phyloP scores from a whole-genome alignment of 2,329 filamentous ascomycete genomes.

The Aspergillus tamarii region DNA sequence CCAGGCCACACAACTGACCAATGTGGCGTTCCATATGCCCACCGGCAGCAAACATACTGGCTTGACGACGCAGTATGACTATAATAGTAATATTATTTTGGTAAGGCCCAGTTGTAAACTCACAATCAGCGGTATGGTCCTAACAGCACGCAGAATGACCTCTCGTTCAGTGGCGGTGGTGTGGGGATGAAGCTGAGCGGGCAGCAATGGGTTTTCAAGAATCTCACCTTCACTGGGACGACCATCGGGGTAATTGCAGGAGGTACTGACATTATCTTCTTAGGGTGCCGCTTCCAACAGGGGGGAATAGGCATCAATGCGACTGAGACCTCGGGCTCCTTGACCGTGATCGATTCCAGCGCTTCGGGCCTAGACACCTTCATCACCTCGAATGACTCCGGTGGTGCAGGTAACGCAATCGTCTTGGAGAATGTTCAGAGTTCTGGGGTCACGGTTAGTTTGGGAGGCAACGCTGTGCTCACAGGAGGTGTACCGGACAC shows the following conservation, averaged over 20 bases:
- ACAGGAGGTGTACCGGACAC: constrained; percentile 27
- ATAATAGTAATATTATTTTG: constrained; percentile 31
- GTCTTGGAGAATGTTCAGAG: constrained; percentile 35
- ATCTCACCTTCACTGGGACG: constrained; percentile 63
- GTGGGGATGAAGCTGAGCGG: constrained; percentile 36
- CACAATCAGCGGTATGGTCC: background rate
- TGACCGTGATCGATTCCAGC: constrained; percentile 27
- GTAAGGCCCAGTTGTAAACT: constrained; percentile 25
- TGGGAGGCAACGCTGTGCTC: constrained; percentile 27
- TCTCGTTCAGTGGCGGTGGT: constrained; percentile 32
- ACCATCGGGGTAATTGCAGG: constrained; percentile 54
- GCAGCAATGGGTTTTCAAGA: constrained; percentile 48
- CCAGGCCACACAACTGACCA: constrained; percentile 44
- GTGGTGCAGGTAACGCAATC: constrained; percentile 35
- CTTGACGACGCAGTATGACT: constrained; percentile 35
- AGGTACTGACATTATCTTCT: constrained; percentile 30
- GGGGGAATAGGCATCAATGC: constrained; percentile 31
- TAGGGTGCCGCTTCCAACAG: constrained; percentile 29
- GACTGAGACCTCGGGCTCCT: constrained; percentile 24
- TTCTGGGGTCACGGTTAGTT: constrained; percentile 31
- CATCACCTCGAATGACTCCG: constrained; percentile 28
- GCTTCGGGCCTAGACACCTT: constrained; percentile 19
- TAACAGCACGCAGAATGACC: constrained; percentile 25
- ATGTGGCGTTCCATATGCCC: constrained; percentile 44
- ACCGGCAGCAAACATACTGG: constrained; percentile 37